These are phyloP conservation scores for Coemansia aciculifera DNA, from an alignment of 192 early-diverging fungal genomes.

Conservation along the genomic window DNA sequence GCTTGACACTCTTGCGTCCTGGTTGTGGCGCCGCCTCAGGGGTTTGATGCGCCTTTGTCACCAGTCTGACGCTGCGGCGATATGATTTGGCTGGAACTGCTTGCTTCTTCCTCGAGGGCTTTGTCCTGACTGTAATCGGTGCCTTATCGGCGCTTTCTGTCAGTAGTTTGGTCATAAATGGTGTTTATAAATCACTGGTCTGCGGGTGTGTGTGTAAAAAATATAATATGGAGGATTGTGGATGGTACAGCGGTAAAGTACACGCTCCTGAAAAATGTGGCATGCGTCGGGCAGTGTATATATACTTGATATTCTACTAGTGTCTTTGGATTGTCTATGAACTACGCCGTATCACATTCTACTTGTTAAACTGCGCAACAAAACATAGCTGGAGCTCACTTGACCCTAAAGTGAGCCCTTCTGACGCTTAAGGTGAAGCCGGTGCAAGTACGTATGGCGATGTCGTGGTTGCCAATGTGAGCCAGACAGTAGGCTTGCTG, in stretches of 20 bases:
- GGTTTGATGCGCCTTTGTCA: conserved; percentile 12
- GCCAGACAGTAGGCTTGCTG: neutral
- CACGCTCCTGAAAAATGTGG: neutral
- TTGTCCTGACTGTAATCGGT: neutral
- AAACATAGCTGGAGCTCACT: neutral
- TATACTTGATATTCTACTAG: conserved; percentile 6
- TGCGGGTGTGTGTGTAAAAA: neutral
- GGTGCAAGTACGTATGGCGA: neutral
- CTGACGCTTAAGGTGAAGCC: neutral
- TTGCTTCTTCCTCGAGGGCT: conserved; percentile 8
- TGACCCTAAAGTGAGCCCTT: neutral
- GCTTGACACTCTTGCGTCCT: neutral
- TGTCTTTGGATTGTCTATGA: neutral
- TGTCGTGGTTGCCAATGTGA: neutral
- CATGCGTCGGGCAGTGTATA: neutral
- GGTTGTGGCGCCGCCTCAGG: neutral
- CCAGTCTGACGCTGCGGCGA: conserved; percentile 26
- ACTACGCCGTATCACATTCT: neutral
- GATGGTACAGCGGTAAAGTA: neutral
- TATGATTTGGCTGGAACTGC: conserved; percentile 6
- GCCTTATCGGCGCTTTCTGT: neutral
- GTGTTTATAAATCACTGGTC: neutral
- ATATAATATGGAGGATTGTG: neutral
- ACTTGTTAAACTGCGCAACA: neutral
- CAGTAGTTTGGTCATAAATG: neutral